Percentiles rank a stretch among this genome's conserved stretches.
Conservation (phyloP, 495 filamentous ascomycete species). For the Aspergillus diversus region DNA sequence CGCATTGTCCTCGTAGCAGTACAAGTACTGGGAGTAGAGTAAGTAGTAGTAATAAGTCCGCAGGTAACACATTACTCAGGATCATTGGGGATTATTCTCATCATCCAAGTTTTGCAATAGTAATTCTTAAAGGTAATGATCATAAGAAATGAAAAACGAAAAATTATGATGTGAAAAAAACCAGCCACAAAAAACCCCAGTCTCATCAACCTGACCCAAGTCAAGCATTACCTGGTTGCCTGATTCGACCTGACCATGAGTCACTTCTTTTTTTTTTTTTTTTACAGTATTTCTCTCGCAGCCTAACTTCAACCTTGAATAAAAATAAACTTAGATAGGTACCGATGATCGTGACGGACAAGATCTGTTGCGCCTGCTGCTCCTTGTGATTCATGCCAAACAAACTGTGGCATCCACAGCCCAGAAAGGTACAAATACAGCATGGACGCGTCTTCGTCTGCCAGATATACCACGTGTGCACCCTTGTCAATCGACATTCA, state of each 20-base stretch:
- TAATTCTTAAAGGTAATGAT: too few relatives aligned
- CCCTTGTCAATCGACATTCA: not conserved
- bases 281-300: not conserved
- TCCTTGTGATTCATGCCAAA: not conserved
- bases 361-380: slow-evolving; percentile 1
- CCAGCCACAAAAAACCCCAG: not conserved
- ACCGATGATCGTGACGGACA: not conserved
- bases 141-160: not conserved
- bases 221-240: not conserved
- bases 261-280: not conserved
- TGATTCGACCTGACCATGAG: not conserved
- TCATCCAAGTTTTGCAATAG: too few relatives aligned
- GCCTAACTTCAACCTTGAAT: not conserved
- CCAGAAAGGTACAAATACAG: not conserved
- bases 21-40: too few relatives aligned
- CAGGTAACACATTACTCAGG: too few relatives aligned
- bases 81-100: too few relatives aligned
- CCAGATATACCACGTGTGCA: slow-evolving; percentile 2
- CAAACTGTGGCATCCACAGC: not conserved
- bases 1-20: slow-evolving; percentile 1
- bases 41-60: too few relatives aligned
- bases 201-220: not conserved
- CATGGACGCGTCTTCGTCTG: not conserved
- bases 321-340: not conserved
- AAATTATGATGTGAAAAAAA: not conserved